Evolutionary conservation across 1,284 basidiomycete species (phyloP).

Genomic region (Takashimella tepidaria): DNA sequence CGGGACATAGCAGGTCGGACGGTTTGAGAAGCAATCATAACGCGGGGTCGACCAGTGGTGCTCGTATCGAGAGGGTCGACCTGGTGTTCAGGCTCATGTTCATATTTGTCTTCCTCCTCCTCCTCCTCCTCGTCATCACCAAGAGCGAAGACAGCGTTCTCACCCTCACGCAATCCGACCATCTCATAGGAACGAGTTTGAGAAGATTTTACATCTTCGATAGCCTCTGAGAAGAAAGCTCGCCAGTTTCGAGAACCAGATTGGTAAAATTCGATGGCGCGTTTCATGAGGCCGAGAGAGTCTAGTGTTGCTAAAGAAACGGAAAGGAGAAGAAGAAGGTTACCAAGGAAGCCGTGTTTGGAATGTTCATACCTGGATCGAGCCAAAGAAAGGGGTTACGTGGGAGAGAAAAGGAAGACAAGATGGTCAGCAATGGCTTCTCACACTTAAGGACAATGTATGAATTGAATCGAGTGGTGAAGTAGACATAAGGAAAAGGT

Average conservation of each 20-base stretch:
- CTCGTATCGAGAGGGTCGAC: constrained; percentile 16
- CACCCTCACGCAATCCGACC: constrained; percentile 23
- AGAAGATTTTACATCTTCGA: constrained; percentile 4
- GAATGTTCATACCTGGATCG: constrained; percentile 37
- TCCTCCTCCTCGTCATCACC: constrained; percentile 16
- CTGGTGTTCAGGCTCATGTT: constrained; percentile 9
- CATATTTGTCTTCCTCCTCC: too few relatives aligned
- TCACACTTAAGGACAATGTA: too few relatives aligned
- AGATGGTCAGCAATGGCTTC: too few relatives aligned
- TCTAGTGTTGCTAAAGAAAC: constrained; percentile 31
- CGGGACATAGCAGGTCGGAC: constrained; percentile 3
- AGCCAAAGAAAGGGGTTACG: too few relatives aligned
- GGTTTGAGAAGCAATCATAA: not conserved
- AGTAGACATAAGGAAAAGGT: not conserved
- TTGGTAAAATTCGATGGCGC: constrained; percentile 21
- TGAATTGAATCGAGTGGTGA: too few relatives aligned
- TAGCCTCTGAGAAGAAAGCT: constrained; percentile 20
- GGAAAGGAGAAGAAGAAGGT: constrained; percentile 33
- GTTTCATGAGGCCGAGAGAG: constrained; percentile 33
- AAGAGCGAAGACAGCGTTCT: not conserved
- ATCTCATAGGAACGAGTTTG: constrained; percentile 31
- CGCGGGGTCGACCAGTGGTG: constrained; percentile 15
- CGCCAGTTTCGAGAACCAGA: constrained; percentile 22
- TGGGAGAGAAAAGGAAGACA: too few relatives aligned
- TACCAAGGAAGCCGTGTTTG: constrained; percentile 30